Base-by-base conservation (phyloP, 2,329 filamentous ascomycete species). In the Sarocladium brachiariae region DNA sequence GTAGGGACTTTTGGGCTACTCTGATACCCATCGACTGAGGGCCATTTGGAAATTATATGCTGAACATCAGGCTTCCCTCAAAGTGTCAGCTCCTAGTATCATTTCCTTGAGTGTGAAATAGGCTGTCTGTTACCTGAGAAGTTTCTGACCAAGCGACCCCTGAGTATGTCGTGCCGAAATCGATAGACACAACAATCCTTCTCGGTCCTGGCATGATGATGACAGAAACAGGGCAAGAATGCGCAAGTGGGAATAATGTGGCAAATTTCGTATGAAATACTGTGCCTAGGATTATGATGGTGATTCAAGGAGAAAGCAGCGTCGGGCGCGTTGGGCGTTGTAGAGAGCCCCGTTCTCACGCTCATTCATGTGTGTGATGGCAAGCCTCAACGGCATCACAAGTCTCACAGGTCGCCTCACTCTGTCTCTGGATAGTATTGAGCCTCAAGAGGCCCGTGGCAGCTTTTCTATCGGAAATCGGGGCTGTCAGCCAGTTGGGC, bases 161-260 rank as follows among this genome's bases (percentile, higher is more conserved):
- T 13, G 75, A 77, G 58, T 74, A 80, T 4, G 77, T 80, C 11
- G 76, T 80, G 23, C 77, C 76, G 56, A 80, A 79, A 57, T 80
- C 76, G 52, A 80, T 73, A 18, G 73, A 76, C 54, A 78, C 68
- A 49, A 78, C 68, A 53, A 78, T 71, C 58, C 67, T 72, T 56
- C 68, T 58, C 35, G 60, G 58, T 52, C 38, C 59, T 47, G 51
- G 51, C 55, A 50, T 53, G 51, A 50, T 51, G 51, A n/a, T n/a
- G 49, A 30, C 13, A 13, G 13, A 27, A 35, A 25, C 33, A 30
- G 30, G 31, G 41, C 21, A 38, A 24, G 18, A 24, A 18, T 43
- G 38, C 16, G 10, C 16, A 16, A 6, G 16, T 19, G 10, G 8
- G 13, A 16, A 19, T 21, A 39, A 30, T 13, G 14, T 19, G 39